Evolutionary conservation across 2,329 filamentous ascomycete species (phyloP).

Genomic region (Penicillium sumatraense): DNA sequence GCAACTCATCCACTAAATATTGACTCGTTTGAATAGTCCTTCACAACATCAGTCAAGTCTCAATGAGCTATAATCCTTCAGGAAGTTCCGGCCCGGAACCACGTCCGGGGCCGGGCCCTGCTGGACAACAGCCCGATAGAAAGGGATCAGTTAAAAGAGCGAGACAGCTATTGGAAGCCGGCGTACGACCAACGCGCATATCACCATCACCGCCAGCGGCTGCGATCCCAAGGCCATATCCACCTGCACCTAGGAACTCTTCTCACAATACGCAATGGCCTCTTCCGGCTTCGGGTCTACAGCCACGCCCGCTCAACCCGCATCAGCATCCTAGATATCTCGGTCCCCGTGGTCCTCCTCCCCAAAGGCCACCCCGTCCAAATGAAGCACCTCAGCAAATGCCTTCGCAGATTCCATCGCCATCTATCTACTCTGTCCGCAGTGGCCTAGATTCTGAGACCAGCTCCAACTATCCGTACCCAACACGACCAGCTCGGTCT

Average conservation of each 20-base stretch:
- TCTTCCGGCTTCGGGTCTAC: slow-evolving; percentile 37
- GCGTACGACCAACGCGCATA: slow-evolving; percentile 28
- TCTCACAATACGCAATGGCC: slow-evolving; percentile 53
- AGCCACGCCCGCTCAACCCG: slow-evolving; percentile 28
- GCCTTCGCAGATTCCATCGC: slow-evolving; percentile 36
- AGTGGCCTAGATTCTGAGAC: slow-evolving; percentile 31
- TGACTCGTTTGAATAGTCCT: background rate
- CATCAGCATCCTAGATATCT: slow-evolving; percentile 34
- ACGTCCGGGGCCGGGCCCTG: slow-evolving; percentile 10
- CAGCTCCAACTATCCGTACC: slow-evolving; percentile 23
- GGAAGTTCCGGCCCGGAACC: slow-evolving; percentile 12
- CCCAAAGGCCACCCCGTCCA: slow-evolving; percentile 48
- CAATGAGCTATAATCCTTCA: slow-evolving; percentile 28
- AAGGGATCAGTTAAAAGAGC: slow-evolving; percentile 43
- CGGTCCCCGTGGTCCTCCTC: slow-evolving; percentile 42
- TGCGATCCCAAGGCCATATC: slow-evolving; percentile 14
- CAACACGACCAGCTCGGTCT: slow-evolving; percentile 28
- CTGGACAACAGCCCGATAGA: slow-evolving; percentile 18
- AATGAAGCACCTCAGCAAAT: slow-evolving; percentile 30
- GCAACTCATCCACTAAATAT: background rate
- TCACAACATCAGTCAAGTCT: slow-evolving; percentile 1
- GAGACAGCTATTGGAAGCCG: slow-evolving; percentile 39
- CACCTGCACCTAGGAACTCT: slow-evolving; percentile 22
- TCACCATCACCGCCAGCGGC: slow-evolving; percentile 10
- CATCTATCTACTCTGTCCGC: slow-evolving; percentile 41